These are phyloP conservation scores for Lentinula aciculospora DNA, from an alignment of 768 basidiomycete species.

Conservation along the genomic window DNA sequence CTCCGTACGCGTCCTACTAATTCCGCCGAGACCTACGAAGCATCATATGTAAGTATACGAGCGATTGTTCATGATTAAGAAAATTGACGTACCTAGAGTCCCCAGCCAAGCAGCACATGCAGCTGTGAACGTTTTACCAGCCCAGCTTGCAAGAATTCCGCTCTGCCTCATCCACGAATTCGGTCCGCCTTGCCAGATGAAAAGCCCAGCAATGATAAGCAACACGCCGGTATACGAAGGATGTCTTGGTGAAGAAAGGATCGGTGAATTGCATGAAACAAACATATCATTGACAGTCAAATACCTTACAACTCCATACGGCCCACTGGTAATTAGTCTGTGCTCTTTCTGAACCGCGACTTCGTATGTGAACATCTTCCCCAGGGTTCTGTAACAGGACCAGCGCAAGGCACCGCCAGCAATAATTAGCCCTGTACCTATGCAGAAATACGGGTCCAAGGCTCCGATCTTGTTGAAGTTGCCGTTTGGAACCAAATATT, in stretches of 20 bases:
- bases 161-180: slow-evolving; percentile 14
- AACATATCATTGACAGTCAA: neutral
- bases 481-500: neutral
- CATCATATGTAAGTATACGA: neutral
- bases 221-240: slow-evolving; percentile 16
- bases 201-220: slow-evolving; percentile 11
- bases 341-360: slow-evolving; percentile 29
- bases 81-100: neutral
- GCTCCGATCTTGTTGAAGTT: neutral
- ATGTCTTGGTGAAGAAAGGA: neutral
- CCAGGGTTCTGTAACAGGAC: slow-evolving; percentile 29
- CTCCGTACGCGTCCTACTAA: neutral
- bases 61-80: neutral
- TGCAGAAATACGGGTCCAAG: slow-evolving; percentile 21
- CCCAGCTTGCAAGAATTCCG: slow-evolving; percentile 9
- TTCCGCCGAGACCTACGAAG: neutral
- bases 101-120: neutral
- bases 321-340: slow-evolving; percentile 30
- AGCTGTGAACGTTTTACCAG: slow-evolving; percentile 4
- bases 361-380: slow-evolving; percentile 34
- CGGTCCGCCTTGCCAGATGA: slow-evolving; percentile 4
- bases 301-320: slow-evolving; percentile 26
- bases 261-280: neutral
- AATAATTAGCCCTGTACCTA: slow-evolving; percentile 20
- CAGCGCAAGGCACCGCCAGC: slow-evolving; percentile 27